Evolutionary conservation across 1,139 yeast genomes (phyloP).

Genomic region (Wickerhamomyces sp.): DNA sequence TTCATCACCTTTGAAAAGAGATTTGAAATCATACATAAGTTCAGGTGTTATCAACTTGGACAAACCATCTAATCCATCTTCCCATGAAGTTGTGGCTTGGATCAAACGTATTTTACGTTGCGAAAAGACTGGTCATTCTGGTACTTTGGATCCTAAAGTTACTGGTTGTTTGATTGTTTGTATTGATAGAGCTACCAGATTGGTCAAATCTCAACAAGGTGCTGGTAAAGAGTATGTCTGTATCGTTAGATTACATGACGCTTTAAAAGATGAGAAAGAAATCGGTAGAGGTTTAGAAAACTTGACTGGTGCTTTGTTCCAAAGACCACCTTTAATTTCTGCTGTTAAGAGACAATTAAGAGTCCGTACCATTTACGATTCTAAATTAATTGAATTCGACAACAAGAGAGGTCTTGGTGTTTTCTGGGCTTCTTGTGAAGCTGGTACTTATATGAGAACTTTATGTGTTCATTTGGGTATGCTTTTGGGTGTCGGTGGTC

Average conservation of each 20-base stretch:
- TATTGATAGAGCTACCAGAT: conserved; percentile 95
- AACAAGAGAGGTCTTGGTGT: conserved; percentile 96
- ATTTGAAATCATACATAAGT: conserved; percentile 80
- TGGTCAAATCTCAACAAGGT: conserved; percentile 98
- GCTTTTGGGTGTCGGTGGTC: conserved; percentile 98
- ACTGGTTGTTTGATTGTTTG: conserved; percentile 98
- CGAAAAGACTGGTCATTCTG: conserved; percentile 98
- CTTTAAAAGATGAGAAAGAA: conserved; percentile 85
- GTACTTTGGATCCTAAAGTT: conserved; percentile 98
- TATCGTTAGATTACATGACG: conserved; percentile 92
- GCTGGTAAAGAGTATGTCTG: conserved; percentile 99
- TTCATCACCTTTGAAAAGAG: conserved; percentile 91
- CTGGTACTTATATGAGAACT: conserved; percentile 99
- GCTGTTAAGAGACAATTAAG: conserved; percentile 99
- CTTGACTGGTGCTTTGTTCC: conserved; percentile 97
- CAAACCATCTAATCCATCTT: conserved; percentile 96
- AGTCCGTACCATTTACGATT: conserved; percentile 96
- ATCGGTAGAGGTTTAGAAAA: conserved; percentile 86
- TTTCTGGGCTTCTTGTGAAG: conserved; percentile 99
- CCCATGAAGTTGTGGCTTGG: conserved; percentile 99
- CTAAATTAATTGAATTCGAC: conserved; percentile 92
- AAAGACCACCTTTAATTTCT: conserved; percentile 97
- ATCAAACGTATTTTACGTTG: conserved; percentile 90
- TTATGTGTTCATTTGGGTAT: conserved; percentile 98
- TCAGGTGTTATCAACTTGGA: conserved; percentile 97